phyloP scores from a whole-genome alignment of 768 basidiomycete genomes.

The Trametes coccinea region DNA sequence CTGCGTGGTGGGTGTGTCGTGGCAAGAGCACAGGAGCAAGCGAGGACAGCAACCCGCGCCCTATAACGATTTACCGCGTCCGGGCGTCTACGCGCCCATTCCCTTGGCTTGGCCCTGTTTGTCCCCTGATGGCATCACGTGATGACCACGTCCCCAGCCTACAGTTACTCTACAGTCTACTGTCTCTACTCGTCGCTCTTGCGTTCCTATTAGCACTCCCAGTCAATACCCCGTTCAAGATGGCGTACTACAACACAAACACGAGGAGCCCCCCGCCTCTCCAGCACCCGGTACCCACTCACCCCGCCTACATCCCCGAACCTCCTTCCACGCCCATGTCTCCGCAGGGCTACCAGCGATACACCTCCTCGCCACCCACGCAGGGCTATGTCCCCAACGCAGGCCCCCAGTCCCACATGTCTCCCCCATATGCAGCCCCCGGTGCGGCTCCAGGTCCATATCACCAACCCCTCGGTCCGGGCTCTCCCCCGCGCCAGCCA shows the following conservation, averaged over 20 bases:
- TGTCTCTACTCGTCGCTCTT: neutral
- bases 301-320: slow-evolving; percentile 83
- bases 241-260: slow-evolving; percentile 44
- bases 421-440: slow-evolving; percentile 20
- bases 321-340: slow-evolving; percentile 76
- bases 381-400: slow-evolving; percentile 21
- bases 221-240: neutral
- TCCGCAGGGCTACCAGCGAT: slow-evolving; percentile 75
- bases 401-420: slow-evolving; percentile 15
- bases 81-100: slow-evolving; percentile 10
- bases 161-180: neutral
- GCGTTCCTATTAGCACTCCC: neutral
- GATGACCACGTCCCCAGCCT: slow-evolving; percentile 15
- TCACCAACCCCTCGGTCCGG: slow-evolving; percentile 32
- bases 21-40: slow-evolving; percentile 8
- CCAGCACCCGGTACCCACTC: slow-evolving; percentile 86
- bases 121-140: slow-evolving; percentile 7
- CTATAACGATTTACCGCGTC: neutral
- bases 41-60: neutral
- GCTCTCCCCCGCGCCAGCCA: slow-evolving; percentile 30
- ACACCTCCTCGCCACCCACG: slow-evolving; percentile 58
- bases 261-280: slow-evolving; percentile 72
- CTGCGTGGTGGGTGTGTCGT: slow-evolving; percentile 13
- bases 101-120: slow-evolving; percentile 9
- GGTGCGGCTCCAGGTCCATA: slow-evolving; percentile 22